Conservation (phyloP, 129 eudicot species). For the Chrysanthemum seticuspe region DNA sequence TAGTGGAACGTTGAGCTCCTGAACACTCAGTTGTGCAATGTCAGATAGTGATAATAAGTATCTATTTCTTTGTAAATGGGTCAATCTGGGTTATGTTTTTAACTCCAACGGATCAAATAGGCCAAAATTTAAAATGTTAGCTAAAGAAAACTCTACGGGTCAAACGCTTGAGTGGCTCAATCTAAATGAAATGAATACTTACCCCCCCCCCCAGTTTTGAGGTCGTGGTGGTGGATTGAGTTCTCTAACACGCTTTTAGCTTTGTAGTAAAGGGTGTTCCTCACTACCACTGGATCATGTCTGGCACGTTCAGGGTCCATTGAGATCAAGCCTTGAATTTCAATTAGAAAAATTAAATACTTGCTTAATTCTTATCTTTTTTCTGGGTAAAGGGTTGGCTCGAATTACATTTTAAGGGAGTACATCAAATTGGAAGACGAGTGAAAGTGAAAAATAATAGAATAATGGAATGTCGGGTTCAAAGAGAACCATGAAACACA, state of each 20-base stretch:
- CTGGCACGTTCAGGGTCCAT: constrained; percentile 50
- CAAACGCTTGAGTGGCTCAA: no score
- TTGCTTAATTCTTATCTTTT: not conserved
- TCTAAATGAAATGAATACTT: constrained; percentile 22
- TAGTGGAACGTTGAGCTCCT: constrained; percentile 80
- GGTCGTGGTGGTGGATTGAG: constrained; percentile 96
- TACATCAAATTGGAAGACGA: no score
- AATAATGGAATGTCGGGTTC: no score
- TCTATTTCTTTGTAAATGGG: no score
- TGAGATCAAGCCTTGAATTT: constrained; percentile 66
- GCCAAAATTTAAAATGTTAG: no score
- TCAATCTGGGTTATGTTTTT: no score
- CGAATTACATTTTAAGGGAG: no score
- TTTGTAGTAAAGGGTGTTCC: constrained; percentile 68
- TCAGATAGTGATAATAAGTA: constrained; percentile 5
- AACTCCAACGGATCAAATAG: no score
- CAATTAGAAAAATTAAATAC: constrained; percentile 11
- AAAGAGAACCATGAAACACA: no score
- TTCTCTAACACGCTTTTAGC: constrained; percentile 66
- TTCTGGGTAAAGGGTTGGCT: no score
- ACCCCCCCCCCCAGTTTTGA: constrained; percentile 86
- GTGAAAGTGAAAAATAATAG: no score
- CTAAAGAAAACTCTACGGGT: no score
- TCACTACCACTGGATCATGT: constrained; percentile 68
- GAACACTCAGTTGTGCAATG: constrained; percentile 14